Evolutionary conservation across 106 monocot genomes (phyloP).

Genomic region (Platanthera zijinensis): DNA sequence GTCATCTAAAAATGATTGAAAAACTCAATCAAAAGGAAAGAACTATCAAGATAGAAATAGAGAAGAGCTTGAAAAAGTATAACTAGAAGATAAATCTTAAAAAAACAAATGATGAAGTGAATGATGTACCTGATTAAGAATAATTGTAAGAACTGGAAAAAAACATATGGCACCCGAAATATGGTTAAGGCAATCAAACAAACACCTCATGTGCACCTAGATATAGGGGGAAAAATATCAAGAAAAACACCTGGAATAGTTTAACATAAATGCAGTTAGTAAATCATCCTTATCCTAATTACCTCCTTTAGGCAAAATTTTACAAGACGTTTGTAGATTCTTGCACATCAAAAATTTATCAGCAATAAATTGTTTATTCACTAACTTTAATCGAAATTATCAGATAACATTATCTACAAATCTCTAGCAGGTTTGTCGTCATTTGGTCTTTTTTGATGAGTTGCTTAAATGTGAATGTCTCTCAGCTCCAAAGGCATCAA

Average conservation of each 20-base stretch:
- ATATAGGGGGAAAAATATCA: no score
- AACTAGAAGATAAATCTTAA: no score
- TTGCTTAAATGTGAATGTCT: neutral
- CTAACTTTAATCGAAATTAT: neutral
- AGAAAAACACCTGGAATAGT: neutral
- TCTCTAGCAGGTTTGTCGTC: neutral
- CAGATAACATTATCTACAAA: neutral
- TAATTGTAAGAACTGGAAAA: no score
- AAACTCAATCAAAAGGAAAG: no score
- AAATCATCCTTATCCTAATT: neutral
- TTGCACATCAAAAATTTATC: neutral
- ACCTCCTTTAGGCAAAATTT: neutral
- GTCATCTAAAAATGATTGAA: no score
- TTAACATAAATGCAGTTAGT: neutral
- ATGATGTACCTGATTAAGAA: no score
- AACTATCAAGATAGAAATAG: no score
- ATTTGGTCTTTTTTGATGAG: neutral
- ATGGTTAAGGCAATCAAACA: no score
- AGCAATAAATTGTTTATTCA: neutral
- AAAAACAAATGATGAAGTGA: no score
- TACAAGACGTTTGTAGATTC: neutral
- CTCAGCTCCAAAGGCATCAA: neutral
- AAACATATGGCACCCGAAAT: no score
- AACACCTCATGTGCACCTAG: no score
- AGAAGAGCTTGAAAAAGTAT: no score